phyloP scores from a whole-genome alignment of 129 eudicot genomes.

The Rutidosis leptorrhynchoides region DNA sequence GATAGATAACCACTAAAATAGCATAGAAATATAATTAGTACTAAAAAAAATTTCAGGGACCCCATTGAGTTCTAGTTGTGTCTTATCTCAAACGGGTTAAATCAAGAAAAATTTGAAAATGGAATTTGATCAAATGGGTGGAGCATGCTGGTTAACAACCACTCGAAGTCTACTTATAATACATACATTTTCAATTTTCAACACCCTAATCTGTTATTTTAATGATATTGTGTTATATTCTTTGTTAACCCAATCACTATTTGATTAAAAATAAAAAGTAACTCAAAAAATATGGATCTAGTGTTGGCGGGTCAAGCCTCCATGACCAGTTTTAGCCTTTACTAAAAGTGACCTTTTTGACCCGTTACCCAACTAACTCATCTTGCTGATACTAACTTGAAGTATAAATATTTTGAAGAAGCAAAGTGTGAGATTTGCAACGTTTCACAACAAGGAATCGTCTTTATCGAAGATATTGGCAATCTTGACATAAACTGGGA shows the following conservation, averaged over 20 bases:
- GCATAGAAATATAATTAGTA: no score
- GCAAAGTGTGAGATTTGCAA: constrained; percentile 22
- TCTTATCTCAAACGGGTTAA: not conserved
- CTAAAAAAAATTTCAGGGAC: no score
- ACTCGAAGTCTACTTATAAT: not conserved
- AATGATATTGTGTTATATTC: not conserved
- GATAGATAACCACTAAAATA: no score
- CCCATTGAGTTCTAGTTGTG: no score
- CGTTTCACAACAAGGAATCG: not conserved
- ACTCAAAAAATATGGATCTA: not conserved
- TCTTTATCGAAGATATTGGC: constrained; percentile 8
- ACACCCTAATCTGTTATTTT: not conserved
- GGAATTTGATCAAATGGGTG: not conserved
- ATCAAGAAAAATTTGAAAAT: no score
- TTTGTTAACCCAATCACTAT: not conserved
- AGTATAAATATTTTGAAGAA: constrained; percentile 1
- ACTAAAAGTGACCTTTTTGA: not conserved
- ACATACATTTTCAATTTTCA: not conserved
- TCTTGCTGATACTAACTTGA: constrained; percentile 9
- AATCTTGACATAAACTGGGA: constrained; percentile 17
- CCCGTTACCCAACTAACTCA: not conserved
- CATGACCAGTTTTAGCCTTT: not conserved
- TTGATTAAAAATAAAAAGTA: not conserved
- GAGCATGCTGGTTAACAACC: not conserved
- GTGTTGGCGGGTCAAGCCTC: not conserved